Base-by-base conservation (phyloP, 2,329 filamentous ascomycete genomes). In the Fusarium austroafricanum region DNA sequence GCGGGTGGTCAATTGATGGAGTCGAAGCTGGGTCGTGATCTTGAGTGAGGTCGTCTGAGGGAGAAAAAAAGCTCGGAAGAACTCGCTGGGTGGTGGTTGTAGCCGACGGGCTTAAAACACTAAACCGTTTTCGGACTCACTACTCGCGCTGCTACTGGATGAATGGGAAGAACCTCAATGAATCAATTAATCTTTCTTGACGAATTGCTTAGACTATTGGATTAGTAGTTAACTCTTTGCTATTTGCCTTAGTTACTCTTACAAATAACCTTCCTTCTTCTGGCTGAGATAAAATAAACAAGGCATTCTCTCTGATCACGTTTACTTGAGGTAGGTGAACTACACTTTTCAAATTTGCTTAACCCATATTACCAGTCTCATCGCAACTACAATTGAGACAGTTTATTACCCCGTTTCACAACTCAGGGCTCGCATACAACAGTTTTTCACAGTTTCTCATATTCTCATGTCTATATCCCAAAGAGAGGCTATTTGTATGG, bases 11-110 rank as follows among this genome's bases (percentile, higher is more conserved):
- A 79, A 80, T 79, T 79, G 77, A 79, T 77, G 73, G 70, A 70
- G 71, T 66, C 67, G 71, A 71, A 56, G 60, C 58, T 72, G 61
- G 51, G 58, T 72, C 67, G 71, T 65, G 68, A 67, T 73, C 63
- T 71, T 70, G 59, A 51, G 63, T 67, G 75, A 71, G 71, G 71
- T 72, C 71, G 72, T 73, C 72, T 76, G 73, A 76, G 75, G 73
- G 78, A 76, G 75, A 81, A 81, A 83, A 82, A 83, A 83, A 80
- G 80, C 80, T 83, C 81, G 82, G 81, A 77, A 79, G 77, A 79
- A 81, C 72, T 81, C 79, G 79, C 78, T 75, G 76, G 75, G 63
- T 70, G 66, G 69, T 70, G 71, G 74, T 66, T 67, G 61, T 62
- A 70, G 68, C 66, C 70, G 73, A 73, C 43, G 51, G 51, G 42